Conservation (phyloP, 2,329 filamentous ascomycete genomes). For the Talaromyces sp. region DNA sequence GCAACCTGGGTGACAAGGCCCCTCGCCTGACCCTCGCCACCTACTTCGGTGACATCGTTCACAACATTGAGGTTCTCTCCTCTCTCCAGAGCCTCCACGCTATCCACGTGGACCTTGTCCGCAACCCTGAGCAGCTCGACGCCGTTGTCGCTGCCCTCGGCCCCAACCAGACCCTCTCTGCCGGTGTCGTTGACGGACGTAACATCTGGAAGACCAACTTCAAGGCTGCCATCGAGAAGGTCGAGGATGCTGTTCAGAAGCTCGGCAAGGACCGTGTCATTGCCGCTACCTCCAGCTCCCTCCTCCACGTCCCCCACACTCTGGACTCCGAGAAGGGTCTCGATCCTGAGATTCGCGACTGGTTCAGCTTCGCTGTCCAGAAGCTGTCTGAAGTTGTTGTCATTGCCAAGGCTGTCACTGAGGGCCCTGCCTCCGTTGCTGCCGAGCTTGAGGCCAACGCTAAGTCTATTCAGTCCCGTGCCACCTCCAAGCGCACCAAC, state of each 20-base stretch:
- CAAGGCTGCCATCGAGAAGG: slow-evolving; percentile 87
- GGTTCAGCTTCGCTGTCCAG: slow-evolving; percentile 98
- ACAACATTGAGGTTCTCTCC: slow-evolving; percentile 92
- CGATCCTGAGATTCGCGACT: slow-evolving; percentile 87
- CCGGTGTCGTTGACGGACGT: slow-evolving; percentile 95
- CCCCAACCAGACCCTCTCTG: slow-evolving; percentile 86
- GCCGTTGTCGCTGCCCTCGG: slow-evolving; percentile 81
- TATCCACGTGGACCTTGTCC: slow-evolving; percentile 93
- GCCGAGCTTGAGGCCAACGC: slow-evolving; percentile 95
- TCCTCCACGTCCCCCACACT: slow-evolving; percentile 98
- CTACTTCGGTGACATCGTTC: slow-evolving; percentile 98
- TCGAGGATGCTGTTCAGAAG: slow-evolving; percentile 90
- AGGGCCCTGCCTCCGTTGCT: slow-evolving; percentile 82
- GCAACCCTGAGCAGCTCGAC: slow-evolving; percentile 96
- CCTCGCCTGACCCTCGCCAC: slow-evolving; percentile 90
- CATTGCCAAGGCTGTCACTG: slow-evolving; percentile 95
- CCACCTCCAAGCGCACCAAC: slow-evolving; percentile 93
- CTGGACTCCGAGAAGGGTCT: slow-evolving; percentile 99
- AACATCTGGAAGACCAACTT: slow-evolving; percentile 99
- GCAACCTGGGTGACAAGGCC: slow-evolving; percentile 70
- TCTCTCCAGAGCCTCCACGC: slow-evolving; percentile 73
- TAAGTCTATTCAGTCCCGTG: slow-evolving; percentile 87
- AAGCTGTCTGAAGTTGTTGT: slow-evolving; percentile 88
- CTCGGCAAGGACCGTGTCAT: slow-evolving; percentile 97
- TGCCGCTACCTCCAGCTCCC: slow-evolving; percentile 93